These are phyloP conservation scores for Pseudoneurospora amorphoporcata DNA, from an alignment of 495 filamentous ascomycete genomes.

Conservation along the genomic window DNA sequence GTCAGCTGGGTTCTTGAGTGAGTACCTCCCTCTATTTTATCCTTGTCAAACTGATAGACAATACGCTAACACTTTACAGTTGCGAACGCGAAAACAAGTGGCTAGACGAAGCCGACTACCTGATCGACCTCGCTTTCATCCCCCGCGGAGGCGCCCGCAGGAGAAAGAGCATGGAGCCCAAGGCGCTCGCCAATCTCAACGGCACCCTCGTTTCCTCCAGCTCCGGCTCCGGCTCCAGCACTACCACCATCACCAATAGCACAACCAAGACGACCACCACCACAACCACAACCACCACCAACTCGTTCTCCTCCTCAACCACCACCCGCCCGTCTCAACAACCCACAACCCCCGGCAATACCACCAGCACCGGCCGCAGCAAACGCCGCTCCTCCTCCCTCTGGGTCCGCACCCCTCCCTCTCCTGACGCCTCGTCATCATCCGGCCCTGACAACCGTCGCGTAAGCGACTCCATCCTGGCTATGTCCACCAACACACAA, in stretches of 20 bases:
- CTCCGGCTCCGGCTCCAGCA: slow-evolving; percentile 18
- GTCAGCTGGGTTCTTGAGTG: slow-evolving; percentile 85
- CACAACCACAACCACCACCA: slow-evolving; percentile 6
- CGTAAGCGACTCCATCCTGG: background rate
- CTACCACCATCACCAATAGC: slow-evolving; percentile 26
- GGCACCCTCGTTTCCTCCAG: slow-evolving; percentile 47
- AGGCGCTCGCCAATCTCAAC: slow-evolving; percentile 62
- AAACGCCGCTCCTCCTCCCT: slow-evolving; percentile 41
- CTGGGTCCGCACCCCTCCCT: slow-evolving; percentile 36
- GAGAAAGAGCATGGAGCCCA: slow-evolving; percentile 87
- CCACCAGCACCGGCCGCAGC: slow-evolving; percentile 8
- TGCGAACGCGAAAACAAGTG: slow-evolving; percentile 73
- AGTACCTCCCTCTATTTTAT: slow-evolving; percentile 21
- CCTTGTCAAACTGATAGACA: background rate
- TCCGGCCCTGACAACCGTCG: background rate
- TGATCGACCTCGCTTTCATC: slow-evolving; percentile 57
- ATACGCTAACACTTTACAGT: slow-evolving; percentile 26
- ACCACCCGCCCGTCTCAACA: background rate
- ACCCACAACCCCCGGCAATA: background rate
- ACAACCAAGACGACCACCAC: slow-evolving; percentile 34
- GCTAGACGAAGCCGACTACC: slow-evolving; percentile 60
- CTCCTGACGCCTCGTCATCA: background rate
- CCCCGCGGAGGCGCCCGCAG: slow-evolving; percentile 69
- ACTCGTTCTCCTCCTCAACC: background rate
- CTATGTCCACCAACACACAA: slow-evolving; percentile 6